Evolutionary conservation across 2,329 filamentous ascomycete species (phyloP), one percentile per base, ranked within the genome.

Genomic region (Amauroascus niger): DNA sequence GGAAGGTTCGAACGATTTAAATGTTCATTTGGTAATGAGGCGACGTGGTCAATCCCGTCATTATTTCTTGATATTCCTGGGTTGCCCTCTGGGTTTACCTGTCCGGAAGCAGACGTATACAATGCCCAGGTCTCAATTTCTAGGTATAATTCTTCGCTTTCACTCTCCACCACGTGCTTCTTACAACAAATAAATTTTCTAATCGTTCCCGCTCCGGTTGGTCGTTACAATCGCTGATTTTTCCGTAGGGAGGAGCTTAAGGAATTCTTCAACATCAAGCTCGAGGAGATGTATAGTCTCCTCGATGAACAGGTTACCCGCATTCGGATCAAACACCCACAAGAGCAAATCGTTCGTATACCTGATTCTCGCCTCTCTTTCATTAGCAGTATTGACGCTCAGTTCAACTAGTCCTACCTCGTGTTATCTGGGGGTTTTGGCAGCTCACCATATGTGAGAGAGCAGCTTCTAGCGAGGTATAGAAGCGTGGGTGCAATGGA

Each of bases 341-440:
- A 53, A 1, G 58, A 64, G 41, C 55, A 60, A 6, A 68, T 70
- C 18, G 65, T 67, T 26, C 39, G 61, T 55, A 44, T 47, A 32
- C 51, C 51, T 14, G 24, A 14, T 43, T 30, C 35, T 14, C 14
- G 20, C 13, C 11, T 20, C 5, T 40, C 26, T 26, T 30, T 28
- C 28, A 26, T n/a, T 22, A 20, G 20, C 45, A 22, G 9, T 49
- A 22, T 8, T 54, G 22, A 54, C 46, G 35, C 20, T 28, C 6
- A 32, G 16, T 16, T 18, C 13, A 11, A 14, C n/a, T 67, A 54
- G 64, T 63, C 47, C 61, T 61, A 72, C 54, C 62, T 75, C 1
- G 65, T 75, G 0, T 64, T 74, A 1, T 71, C 68, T 4, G 72
- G 72, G 4, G 72, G 72, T 1, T 61, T 74, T 0, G 70, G 72